Evolutionary conservation across 1,284 basidiomycete genomes (phyloP), one percentile per base, ranked within the genome.

Genomic region (Clitocybe nebularis): DNA sequence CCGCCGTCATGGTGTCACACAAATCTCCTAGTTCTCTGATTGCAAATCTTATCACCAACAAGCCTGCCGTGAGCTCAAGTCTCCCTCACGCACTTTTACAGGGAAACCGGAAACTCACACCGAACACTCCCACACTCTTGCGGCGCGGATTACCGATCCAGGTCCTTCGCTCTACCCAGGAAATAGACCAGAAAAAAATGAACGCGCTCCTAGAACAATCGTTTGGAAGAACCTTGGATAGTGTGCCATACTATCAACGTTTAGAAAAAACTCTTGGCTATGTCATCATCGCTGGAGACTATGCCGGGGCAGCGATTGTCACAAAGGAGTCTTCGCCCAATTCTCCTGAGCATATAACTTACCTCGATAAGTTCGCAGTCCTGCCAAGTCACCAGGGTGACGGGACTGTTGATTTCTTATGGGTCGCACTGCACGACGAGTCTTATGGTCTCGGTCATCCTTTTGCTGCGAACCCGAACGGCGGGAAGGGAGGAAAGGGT

Each of bases 341-440:
- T 14, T 55, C 63, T n/a, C 55, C 59, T 3, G 52, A 59, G 11
- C 72, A 80, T 13, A 88, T 99, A 48, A 85, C 90, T 10, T 99
- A 99, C 64, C 78, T 99, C 39, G 96, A 99, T 77, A 99, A 99
- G 66, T 99, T 99, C 63, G 95, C 94, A 10, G 93, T 99, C 29
- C 72, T 95, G 33, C 96, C 96, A 1, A 83, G 75, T 46, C 81
- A 98, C 62, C 96, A 99, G 64, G 96, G 96, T 11, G 94, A 97
- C 58, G 96, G 96, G 14, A 98, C 95, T 0, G 96, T 99, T 43
- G 96, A 99, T 68, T 99, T 99, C 68, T 71, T 99, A 33, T 99
- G 96, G 95, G 94, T 97, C 36, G 95, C 94, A 19, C 70, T 99
- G 41, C 92, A 98, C 55, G 96, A 99, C 66, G 96, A 99, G 66